Percentiles rank a stretch among this genome's conserved stretches.
phyloP scores from a whole-genome alignment of 352 stramenopile genomes.

The Globisporangium irregulare region DNA sequence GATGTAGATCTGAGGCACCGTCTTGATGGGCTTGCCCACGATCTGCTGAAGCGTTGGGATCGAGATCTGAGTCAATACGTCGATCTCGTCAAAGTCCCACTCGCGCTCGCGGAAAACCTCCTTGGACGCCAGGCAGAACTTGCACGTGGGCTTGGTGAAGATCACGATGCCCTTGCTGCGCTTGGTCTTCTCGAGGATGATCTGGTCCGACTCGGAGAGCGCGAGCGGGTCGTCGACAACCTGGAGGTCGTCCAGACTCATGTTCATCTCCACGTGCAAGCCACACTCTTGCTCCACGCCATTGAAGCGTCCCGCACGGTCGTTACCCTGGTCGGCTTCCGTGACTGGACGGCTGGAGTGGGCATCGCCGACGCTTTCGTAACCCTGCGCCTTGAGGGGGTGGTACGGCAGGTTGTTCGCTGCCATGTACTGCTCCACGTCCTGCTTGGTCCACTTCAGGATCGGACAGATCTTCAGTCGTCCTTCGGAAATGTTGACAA shows the following conservation, averaged over 20 bases:
- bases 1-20: slow-evolving; percentile 79
- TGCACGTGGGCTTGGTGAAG: slow-evolving; percentile 78
- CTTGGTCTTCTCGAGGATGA: slow-evolving; percentile 40
- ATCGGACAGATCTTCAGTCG: slow-evolving; percentile 87
- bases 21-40: slow-evolving; percentile 53
- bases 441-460: slow-evolving; percentile 70
- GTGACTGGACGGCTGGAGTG: slow-evolving; percentile 84
- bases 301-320: slow-evolving; percentile 77
- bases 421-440: slow-evolving; percentile 78
- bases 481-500: slow-evolving; percentile 79
- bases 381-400: slow-evolving; percentile 79
- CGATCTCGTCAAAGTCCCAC: slow-evolving; percentile 71
- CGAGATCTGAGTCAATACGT: slow-evolving; percentile 49
- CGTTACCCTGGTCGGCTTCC: slow-evolving; percentile 54
- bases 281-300: slow-evolving; percentile 81
- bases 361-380: slow-evolving; percentile 78
- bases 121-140: slow-evolving; percentile 69
- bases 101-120: slow-evolving; percentile 47
- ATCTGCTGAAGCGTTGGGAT: slow-evolving; percentile 58
- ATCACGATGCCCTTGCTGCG: slow-evolving; percentile 53
- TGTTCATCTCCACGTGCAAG: slow-evolving; percentile 75
- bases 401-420: slow-evolving; percentile 70
- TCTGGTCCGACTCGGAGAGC: slow-evolving; percentile 40
- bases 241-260: slow-evolving; percentile 48
- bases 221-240: slow-evolving; percentile 49